These are phyloP conservation scores for Withania somnifera DNA, from an alignment of 305 asterid genomes.

Conservation along the genomic window DNA sequence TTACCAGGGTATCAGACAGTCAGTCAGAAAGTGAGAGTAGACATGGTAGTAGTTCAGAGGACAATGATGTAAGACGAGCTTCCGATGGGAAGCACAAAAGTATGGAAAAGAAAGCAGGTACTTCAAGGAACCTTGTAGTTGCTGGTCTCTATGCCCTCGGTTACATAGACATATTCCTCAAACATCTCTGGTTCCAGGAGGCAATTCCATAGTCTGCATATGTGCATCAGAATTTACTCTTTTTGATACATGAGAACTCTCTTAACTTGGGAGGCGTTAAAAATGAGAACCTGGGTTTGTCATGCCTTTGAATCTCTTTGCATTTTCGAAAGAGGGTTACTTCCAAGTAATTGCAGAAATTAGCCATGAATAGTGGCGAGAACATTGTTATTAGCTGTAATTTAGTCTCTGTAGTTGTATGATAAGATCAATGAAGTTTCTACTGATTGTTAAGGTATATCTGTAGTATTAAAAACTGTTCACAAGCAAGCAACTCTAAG, in stretches of 20 bases:
- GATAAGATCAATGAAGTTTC: not conserved
- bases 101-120: conserved; percentile 34
- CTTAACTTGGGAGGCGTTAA: not conserved
- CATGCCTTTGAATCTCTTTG: not conserved
- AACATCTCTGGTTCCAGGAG: not conserved
- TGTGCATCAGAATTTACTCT: not conserved
- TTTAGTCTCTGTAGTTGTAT: not conserved
- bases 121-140: not conserved
- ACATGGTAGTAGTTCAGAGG: conserved; percentile 40
- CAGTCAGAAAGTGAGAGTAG: conserved; percentile 49
- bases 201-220: not conserved
- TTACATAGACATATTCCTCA: not conserved
- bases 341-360: not conserved
- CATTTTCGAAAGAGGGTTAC: not conserved
- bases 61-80: conserved; percentile 32
- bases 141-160: not conserved
- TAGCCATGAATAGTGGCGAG: not conserved
- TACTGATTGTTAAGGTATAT: not conserved
- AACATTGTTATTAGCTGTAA: not conserved
- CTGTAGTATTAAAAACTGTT: not conserved
- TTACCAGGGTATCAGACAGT: conserved; percentile 36
- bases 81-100: conserved; percentile 34
- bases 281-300: not conserved
- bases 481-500: not conserved
- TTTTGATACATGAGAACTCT: not conserved